phyloP scores from a whole-genome alignment of 352 stramenopile genomes.

The Phytopythium montanum region DNA sequence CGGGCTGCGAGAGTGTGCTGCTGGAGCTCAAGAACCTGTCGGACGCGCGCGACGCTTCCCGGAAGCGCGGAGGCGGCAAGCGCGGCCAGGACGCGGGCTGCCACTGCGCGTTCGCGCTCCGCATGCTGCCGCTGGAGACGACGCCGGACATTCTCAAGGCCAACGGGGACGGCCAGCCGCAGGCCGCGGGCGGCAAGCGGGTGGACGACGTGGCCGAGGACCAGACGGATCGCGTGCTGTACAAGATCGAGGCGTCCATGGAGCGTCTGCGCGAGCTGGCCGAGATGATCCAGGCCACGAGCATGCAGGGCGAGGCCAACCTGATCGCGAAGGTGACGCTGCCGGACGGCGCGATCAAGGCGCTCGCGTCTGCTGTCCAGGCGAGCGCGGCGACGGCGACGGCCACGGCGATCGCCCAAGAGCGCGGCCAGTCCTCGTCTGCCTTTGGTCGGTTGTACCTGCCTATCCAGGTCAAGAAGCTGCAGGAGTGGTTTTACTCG shows the following conservation, averaged over 20 bases:
- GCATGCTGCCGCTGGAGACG: constrained; percentile 47
- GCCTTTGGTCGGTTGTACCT: constrained; percentile 54
- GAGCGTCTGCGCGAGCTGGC: constrained; percentile 66
- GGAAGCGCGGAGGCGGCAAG: constrained; percentile 33
- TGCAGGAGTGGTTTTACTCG: constrained; percentile 83
- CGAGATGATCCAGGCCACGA: constrained; percentile 80
- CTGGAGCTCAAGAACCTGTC: constrained; percentile 73
- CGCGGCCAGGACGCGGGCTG: constrained; percentile 36
- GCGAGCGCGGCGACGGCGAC: constrained; percentile 58
- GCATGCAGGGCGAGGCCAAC: constrained; percentile 82
- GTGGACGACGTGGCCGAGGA: constrained; percentile 72
- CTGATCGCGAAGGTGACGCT: constrained; percentile 74
- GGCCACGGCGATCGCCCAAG: constrained; percentile 67
- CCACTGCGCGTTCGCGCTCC: constrained; percentile 52
- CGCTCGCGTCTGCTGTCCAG: constrained; percentile 55
- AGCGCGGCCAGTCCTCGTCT: constrained; percentile 49
- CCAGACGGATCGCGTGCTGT: constrained; percentile 71
- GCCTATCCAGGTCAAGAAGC: constrained; percentile 67
- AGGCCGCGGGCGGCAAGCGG: background rate
- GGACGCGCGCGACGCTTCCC: constrained; percentile 46
- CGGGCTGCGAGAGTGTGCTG: constrained; percentile 68
- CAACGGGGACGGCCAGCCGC: constrained; percentile 7
- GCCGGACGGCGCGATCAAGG: constrained; percentile 48
- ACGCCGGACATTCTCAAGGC: constrained; percentile 9
- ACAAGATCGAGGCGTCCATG: constrained; percentile 73